Conservation (phyloP, 164 flowering plant genomes). For the Vitis amurensis region DNA sequence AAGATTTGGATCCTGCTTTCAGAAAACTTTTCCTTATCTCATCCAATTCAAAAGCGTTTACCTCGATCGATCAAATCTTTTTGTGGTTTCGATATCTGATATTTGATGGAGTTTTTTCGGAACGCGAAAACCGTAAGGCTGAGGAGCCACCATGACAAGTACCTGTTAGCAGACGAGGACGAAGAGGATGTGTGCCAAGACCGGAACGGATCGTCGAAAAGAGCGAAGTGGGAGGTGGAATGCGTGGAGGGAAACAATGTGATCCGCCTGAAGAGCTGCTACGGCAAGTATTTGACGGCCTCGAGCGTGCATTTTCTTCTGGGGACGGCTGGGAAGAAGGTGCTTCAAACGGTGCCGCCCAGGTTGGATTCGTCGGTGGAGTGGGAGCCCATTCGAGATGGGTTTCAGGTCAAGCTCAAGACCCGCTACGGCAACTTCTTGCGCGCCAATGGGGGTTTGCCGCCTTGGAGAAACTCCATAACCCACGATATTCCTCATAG, state of each 20-base stretch:
- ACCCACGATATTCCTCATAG: conserved; percentile 62
- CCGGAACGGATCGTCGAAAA: conserved; percentile 25
- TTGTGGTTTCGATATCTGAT: not conserved
- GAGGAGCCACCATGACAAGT: conserved; percentile 45
- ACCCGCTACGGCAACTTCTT: conserved; percentile 48
- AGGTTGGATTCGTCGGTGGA: conserved; percentile 44
- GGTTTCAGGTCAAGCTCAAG: conserved; percentile 43
- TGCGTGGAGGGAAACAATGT: conserved; percentile 7
- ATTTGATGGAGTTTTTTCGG: conserved; percentile 20
- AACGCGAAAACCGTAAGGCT: conserved; percentile 29
- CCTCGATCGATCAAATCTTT: no score
- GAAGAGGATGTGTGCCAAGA: conserved; percentile 37
- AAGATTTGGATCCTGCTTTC: no score
- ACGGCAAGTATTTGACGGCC: conserved; percentile 46
- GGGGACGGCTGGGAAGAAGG: conserved; percentile 45
- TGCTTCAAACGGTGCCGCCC: conserved; percentile 35
- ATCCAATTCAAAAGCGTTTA: no score
- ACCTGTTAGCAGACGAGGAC: conserved; percentile 43
- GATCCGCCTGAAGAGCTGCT: conserved; percentile 42
- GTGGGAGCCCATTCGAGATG: conserved; percentile 63
- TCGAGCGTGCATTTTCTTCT: conserved; percentile 29
- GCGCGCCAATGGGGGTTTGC: conserved; percentile 57
- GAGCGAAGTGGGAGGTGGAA: conserved; percentile 44
- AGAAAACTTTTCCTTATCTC: no score
- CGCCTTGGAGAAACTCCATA: conserved; percentile 61